Percentiles rank a stretch among this genome's conserved stretches.
These are phyloP conservation scores for Exsudoporus floridanus DNA, from an alignment of 1,284 basidiomycete species.

Conservation along the genomic window DNA sequence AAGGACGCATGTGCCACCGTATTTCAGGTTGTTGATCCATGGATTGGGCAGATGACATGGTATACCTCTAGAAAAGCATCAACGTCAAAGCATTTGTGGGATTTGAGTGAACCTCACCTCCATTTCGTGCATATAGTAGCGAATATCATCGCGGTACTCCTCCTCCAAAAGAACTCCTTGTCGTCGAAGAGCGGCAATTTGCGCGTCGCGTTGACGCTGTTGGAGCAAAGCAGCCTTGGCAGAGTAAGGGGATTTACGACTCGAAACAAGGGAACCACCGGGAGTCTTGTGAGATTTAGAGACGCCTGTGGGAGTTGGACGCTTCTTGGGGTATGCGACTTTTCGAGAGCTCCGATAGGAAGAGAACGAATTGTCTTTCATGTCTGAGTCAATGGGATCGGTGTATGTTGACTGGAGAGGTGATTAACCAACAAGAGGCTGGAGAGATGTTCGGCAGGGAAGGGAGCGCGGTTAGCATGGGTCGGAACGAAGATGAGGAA, in stretches of 20 bases:
- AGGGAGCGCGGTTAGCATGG: conserved; percentile 17
- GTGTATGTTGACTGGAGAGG: conserved; percentile 39
- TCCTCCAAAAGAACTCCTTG: conserved; percentile 80
- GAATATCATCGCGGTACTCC: conserved; percentile 93
- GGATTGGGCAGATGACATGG: conserved; percentile 85
- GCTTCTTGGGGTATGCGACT: conserved; percentile 74
- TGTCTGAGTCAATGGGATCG: conserved; percentile 40
- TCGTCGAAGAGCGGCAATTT: conserved; percentile 62
- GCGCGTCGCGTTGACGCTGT: conserved; percentile 66
- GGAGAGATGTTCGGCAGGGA: conserved; percentile 18
- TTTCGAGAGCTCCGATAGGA: conserved; percentile 60
- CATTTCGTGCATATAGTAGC: conserved; percentile 94
- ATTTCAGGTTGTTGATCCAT: conserved; percentile 99
- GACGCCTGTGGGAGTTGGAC: conserved; percentile 75
- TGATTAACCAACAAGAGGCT: conserved; percentile 47
- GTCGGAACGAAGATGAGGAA: conserved; percentile 12
- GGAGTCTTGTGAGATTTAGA: conserved; percentile 64
- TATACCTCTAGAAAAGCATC: conserved; percentile 58
- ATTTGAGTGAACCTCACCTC: conserved; percentile 67
- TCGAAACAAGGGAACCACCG: conserved; percentile 41
- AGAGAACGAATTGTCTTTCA: conserved; percentile 72
- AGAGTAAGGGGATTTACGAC: conserved; percentile 62
- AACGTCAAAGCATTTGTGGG: conserved; percentile 9
- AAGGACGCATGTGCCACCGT: conserved; percentile 97
- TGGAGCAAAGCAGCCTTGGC: conserved; percentile 57